phyloP scores from a whole-genome alignment of 768 basidiomycete genomes.

The Asterophora parasitica region DNA sequence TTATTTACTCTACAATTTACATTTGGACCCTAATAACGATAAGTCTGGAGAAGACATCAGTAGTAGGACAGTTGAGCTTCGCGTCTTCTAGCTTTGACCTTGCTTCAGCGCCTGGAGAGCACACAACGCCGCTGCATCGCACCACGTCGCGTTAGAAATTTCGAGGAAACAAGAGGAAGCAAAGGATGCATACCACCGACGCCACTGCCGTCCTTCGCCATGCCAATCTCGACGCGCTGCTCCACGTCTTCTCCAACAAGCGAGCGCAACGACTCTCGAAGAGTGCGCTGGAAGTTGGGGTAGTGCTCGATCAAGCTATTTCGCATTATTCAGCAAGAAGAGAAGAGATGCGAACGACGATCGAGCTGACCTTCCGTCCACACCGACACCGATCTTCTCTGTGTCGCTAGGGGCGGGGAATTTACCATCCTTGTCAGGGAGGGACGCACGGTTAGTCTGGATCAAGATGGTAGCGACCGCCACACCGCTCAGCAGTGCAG shows the following conservation, averaged over 20 bases:
- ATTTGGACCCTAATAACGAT: slow-evolving; percentile 2
- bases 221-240: slow-evolving; percentile 74
- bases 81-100: slow-evolving; percentile 16
- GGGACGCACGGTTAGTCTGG: slow-evolving; percentile 69
- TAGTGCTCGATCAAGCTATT: slow-evolving; percentile 86
- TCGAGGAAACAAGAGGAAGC: slow-evolving; percentile 1
- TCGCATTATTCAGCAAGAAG: neutral
- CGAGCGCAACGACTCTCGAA: slow-evolving; percentile 69
- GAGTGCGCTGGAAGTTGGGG: slow-evolving; percentile 72
- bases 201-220: slow-evolving; percentile 97
- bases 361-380: slow-evolving; percentile 77
- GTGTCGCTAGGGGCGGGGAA: slow-evolving; percentile 25
- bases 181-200: slow-evolving; percentile 72
- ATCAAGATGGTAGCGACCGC: slow-evolving; percentile 83
- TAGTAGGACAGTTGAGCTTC: neutral
- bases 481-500: slow-evolving; percentile 77
- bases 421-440: slow-evolving; percentile 36
- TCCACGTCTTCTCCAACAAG: slow-evolving; percentile 82
- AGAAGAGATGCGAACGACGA: neutral
- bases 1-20: slow-evolving; percentile 1
- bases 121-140: slow-evolving; percentile 69
- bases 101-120: slow-evolving; percentile 78
- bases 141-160: neutral
- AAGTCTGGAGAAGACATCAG: neutral
- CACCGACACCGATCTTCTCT: slow-evolving; percentile 70